A percentile compares a stretch with the other conserved stretches of the same genome.
Conservation (phyloP, 2,329 filamentous ascomycete genomes). For the Chaetomiaceae sp. region DNA sequence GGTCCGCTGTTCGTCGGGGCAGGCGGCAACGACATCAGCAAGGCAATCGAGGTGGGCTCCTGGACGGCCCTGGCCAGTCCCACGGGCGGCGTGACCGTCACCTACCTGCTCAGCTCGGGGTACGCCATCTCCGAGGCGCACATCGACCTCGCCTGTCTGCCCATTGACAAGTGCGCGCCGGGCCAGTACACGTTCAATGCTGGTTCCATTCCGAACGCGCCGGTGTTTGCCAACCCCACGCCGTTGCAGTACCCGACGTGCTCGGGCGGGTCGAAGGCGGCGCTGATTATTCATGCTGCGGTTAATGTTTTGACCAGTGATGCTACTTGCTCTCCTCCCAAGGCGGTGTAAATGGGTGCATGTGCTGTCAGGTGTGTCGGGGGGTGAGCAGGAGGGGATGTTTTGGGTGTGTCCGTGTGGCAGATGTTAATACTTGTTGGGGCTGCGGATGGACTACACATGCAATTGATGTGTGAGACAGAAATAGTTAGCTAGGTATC, state of each 20-base stretch:
- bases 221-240: neutral
- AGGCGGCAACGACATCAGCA: conserved; percentile 22
- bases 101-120: conserved; percentile 11
- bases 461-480: too few relatives aligned
- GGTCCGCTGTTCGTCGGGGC: conserved; percentile 21
- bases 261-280: neutral
- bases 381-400: too few relatives aligned
- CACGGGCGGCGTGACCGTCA: conserved; percentile 17
- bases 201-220: neutral
- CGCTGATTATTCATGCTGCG: conserved; percentile 19
- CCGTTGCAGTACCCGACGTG: conserved; percentile 11
- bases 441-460: too few relatives aligned
- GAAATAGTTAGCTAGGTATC: too few relatives aligned
- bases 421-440: too few relatives aligned
- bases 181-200: conserved; percentile 15
- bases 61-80: conserved; percentile 16
- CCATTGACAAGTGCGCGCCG: conserved; percentile 23
- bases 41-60: conserved; percentile 18
- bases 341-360: too few relatives aligned
- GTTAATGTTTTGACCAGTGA: neutral
- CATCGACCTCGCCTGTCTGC: conserved; percentile 21
- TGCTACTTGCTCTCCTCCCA: too few relatives aligned
- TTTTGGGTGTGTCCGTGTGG: too few relatives aligned
- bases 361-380: too few relatives aligned
- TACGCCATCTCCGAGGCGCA: conserved; percentile 18